Percentiles rank a stretch among this genome's conserved stretches.
phyloP scores from a whole-genome alignment of 2,329 filamentous ascomycete genomes.

The Fusarium denticulatum region DNA sequence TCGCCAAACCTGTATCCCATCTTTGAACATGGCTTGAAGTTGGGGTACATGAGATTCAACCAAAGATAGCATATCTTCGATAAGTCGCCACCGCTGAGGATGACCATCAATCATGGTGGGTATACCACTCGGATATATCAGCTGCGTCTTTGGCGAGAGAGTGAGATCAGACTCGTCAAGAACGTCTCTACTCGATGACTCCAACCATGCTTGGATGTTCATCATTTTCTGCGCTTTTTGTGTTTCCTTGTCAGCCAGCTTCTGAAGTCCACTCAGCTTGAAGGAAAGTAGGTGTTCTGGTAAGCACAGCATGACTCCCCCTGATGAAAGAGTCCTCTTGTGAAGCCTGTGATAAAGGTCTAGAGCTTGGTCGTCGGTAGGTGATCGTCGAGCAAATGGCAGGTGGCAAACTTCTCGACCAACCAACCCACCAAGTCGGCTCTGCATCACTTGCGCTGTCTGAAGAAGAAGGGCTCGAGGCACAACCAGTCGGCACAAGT shows the following conservation, averaged over 20 bases:
- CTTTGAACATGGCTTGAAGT: constrained; percentile 52
- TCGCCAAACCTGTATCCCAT: constrained; percentile 59
- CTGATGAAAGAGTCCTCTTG: constrained; percentile 48
- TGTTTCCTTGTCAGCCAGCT: constrained; percentile 58
- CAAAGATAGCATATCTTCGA: constrained; percentile 53
- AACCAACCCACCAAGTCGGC: constrained; percentile 63
- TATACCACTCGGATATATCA: constrained; percentile 66
- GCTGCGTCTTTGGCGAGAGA: constrained; percentile 62
- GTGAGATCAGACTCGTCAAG: constrained; percentile 72
- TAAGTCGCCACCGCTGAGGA: constrained; percentile 61
- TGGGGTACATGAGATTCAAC: constrained; percentile 51
- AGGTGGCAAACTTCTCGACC: constrained; percentile 63
- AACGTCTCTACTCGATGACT: constrained; percentile 64
- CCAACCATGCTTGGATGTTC: constrained; percentile 60
- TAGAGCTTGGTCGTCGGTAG: constrained; percentile 46
- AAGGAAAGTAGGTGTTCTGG: constrained; percentile 74
- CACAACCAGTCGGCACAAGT: constrained; percentile 64
- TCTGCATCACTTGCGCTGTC: constrained; percentile 65
- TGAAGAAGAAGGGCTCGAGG: constrained; percentile 66
- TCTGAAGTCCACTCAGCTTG: constrained; percentile 68
- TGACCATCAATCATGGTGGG: constrained; percentile 62
- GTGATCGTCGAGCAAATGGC: constrained; percentile 64
- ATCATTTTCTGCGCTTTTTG: constrained; percentile 60
- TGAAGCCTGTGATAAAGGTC: constrained; percentile 52
- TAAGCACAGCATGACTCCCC: constrained; percentile 66